These are phyloP conservation scores for Plasmodium billcollinsi DNA, from an alignment of 169 alveolate species.

Conservation along the genomic window DNA sequence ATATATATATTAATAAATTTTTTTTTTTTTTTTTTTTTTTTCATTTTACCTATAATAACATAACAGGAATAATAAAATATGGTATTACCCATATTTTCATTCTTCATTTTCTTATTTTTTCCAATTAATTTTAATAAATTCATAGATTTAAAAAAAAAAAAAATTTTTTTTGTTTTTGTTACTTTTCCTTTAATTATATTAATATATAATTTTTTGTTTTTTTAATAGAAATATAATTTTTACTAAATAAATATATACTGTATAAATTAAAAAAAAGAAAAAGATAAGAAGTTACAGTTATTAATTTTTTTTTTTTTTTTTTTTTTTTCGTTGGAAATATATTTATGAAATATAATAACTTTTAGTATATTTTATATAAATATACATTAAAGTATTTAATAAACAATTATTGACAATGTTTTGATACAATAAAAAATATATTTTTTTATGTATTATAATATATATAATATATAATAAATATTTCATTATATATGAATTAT, in stretches of 20 bases:
- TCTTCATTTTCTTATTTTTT: conserved; percentile 58
- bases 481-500: no score
- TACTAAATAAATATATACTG: no score
- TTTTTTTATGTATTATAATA: neutral
- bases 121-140: conserved; percentile 52
- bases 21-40: neutral
- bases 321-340: no score
- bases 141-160: conserved; percentile 20
- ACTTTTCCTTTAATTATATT: neutral
- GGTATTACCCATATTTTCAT: conserved; percentile 28
- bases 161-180: conserved; percentile 4
- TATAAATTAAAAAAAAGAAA: no score
- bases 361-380: neutral
- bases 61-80: conserved; percentile 32
- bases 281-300: no score
- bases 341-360: no score
- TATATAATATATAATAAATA: neutral
- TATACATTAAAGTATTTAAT: neutral
- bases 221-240: no score
- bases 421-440: neutral
- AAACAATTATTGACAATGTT: neutral
- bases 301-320: no score
- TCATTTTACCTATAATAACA: conserved; percentile 48
- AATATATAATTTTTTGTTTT: neutral
- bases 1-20: neutral